phyloP scores from a whole-genome alignment of 78 protist species.

The Dictyostelium firmibasis region DNA sequence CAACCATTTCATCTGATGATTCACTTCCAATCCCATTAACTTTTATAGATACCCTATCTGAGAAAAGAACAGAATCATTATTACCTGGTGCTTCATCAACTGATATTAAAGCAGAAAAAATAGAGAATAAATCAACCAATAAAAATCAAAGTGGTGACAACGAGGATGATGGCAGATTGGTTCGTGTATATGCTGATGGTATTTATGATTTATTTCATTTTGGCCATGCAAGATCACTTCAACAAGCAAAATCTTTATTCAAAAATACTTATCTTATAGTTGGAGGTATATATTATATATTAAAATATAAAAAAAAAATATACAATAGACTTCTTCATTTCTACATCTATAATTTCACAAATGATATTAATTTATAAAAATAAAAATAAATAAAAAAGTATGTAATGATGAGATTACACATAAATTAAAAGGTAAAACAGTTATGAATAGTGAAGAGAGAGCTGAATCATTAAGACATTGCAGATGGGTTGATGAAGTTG shows the following conservation, averaged over 20 bases:
- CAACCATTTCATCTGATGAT: background rate
- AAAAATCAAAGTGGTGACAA: background rate
- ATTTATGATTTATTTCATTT: constrained; percentile 85
- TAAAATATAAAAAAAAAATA: background rate
- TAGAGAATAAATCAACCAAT: background rate
- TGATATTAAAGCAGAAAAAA: background rate
- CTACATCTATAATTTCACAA: background rate
- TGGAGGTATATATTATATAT: constrained; percentile 50
- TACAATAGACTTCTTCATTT: background rate
- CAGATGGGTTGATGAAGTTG: constrained; percentile 88
- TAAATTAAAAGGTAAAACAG: constrained; percentile 83
- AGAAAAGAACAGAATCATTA: background rate
- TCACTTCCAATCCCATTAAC: background rate
- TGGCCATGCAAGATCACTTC: constrained; percentile 84
- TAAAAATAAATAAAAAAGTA: constrained; percentile 30
- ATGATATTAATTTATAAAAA: background rate
- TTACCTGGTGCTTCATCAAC: background rate
- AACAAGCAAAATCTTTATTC: constrained; percentile 85
- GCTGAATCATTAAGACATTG: constrained; percentile 87
- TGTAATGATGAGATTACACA: constrained; percentile 87
- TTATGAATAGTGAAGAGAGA: constrained; percentile 81
- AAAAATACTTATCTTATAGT: constrained; percentile 83
- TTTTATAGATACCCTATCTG: background rate
- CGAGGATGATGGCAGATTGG: background rate
- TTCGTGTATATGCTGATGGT: constrained; percentile 87